Base-by-base conservation (phyloP, 176 grass and related monocot genomes). In the Dendrocalamus sinicus region DNA sequence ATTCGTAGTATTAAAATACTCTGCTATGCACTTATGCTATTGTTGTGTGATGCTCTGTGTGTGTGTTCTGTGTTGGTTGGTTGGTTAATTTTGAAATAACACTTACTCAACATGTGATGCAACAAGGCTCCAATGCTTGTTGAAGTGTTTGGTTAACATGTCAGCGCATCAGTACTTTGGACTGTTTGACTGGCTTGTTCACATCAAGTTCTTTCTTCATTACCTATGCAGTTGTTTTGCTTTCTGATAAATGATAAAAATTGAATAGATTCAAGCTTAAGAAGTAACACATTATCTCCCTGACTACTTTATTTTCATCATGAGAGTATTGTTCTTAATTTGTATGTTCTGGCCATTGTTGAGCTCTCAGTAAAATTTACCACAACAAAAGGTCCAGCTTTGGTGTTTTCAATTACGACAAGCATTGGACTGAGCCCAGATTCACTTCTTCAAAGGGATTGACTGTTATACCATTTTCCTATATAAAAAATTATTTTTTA, bases 251-350 rank as follows among this genome's bases (percentile, higher is more conserved):
- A 66, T 39, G 23, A 26, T 82, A 45, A 72, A 41, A 72, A 45
- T 60, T 54, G 46, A 51, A 55, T 77, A 76, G 61, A 52, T 61
- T 12, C 71, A 84, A n/a, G 53, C 54, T 83, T 37, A 86, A 32
- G 10, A 72, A 78, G 32, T 53, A 9, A 65, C 22, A 79, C 28
- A 54, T 41, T 84, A 52, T n/a, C 71, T 46, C 32, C 59, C 72
- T 88, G 43, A 2, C 12, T 67, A 44, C 11, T 87, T 87, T 81
- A 74, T 32, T 75, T 76, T 77, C 54, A 37, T 63, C 68, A 35
- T 57, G 60, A 73, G 37, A 6, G 24, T 82, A 48, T 50, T 45
- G 24, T 76, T 47, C 23, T 64, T 70, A 15, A 39, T 85, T 68
- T 61, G 16, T 63, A 26, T 10, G 37, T 58, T 35, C 9, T 73